Percentiles rank a stretch among this genome's conserved stretches.
phyloP scores from a whole-genome alignment of 2,329 filamentous ascomycete genomes.

The Ceratocystis smalleyi region DNA sequence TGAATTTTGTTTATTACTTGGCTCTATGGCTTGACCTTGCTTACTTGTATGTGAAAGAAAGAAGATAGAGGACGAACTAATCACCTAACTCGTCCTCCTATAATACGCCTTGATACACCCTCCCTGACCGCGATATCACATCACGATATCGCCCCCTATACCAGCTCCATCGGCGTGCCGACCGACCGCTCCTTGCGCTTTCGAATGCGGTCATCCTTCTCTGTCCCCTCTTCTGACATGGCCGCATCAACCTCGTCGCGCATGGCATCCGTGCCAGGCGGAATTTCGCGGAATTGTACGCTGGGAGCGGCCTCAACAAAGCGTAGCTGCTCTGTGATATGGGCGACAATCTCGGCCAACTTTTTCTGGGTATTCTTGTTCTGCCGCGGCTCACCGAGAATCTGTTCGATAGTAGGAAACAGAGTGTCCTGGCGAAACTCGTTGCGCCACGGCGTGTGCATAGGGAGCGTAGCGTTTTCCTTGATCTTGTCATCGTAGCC shows the following conservation, averaged over 20 bases:
- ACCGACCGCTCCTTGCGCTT: constrained; percentile 41
- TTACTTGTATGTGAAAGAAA: neutral
- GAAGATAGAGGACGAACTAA: too few species aligned
- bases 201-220: constrained; percentile 39
- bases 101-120: neutral
- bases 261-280: constrained; percentile 55
- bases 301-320: constrained; percentile 77
- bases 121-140: too few species aligned
- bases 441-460: constrained; percentile 68
- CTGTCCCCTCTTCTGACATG: constrained; percentile 48
- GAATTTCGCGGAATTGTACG: constrained; percentile 68
- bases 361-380: constrained; percentile 71
- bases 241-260: constrained; percentile 54
- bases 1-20: neutral
- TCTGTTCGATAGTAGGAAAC: constrained; percentile 69
- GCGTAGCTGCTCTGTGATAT: constrained; percentile 69
- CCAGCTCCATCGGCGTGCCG: constrained; percentile 40
- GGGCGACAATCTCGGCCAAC: constrained; percentile 57
- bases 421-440: constrained; percentile 81
- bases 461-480: constrained; percentile 50
- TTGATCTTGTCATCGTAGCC: constrained; percentile 52
- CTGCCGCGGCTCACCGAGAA: constrained; percentile 48
- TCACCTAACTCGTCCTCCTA: neutral
- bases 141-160: neutral
- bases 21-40: neutral